These are phyloP conservation scores for Hortiboletus flavorubellus DNA, from an alignment of 768 basidiomycete genomes.

Conservation along the genomic window DNA sequence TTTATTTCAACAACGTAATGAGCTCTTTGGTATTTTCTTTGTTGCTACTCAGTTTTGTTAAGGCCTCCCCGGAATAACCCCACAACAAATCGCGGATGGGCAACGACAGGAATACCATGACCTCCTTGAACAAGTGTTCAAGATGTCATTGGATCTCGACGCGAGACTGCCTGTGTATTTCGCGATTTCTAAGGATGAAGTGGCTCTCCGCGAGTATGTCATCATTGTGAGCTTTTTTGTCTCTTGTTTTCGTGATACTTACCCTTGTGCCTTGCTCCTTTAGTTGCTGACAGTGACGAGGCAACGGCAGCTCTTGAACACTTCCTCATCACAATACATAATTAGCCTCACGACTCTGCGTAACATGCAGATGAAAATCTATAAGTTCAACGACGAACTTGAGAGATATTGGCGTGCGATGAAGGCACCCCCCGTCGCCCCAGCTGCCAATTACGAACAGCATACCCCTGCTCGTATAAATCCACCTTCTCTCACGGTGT, in stretches of 20 bases:
- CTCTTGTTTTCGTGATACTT: constrained; percentile 8
- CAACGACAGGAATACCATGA: constrained; percentile 52
- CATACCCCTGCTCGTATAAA: constrained; percentile 3
- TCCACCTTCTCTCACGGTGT: constrained; percentile 13
- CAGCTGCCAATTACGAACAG: constrained; percentile 3
- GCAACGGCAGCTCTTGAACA: constrained; percentile 26
- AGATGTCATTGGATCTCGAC: constrained; percentile 47
- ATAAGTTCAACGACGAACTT: constrained; percentile 41
- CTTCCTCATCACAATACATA: constrained; percentile 31
- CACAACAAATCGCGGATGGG: constrained; percentile 46
- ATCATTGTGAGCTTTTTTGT: constrained; percentile 46
- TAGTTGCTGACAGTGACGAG: constrained; percentile 45
- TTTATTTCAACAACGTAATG: constrained; percentile 33
- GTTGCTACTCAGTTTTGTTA: constrained; percentile 8
- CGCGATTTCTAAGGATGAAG: constrained; percentile 46
- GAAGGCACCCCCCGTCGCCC: constrained; percentile 12
- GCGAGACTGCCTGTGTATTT: constrained; percentile 45
- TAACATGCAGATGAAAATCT: constrained; percentile 43
- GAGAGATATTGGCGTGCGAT: constrained; percentile 27
- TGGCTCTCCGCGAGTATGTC: constrained; percentile 46
- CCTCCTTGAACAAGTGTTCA: constrained; percentile 48
- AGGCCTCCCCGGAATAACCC: constrained; percentile 37
- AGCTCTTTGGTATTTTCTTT: constrained; percentile 14
- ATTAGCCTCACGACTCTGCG: constrained; percentile 39
- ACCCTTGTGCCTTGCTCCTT: constrained; percentile 3